Evolutionary conservation across 169 alveolate genomes (phyloP).

Genomic region (Plasmodium chabaudi): DNA sequence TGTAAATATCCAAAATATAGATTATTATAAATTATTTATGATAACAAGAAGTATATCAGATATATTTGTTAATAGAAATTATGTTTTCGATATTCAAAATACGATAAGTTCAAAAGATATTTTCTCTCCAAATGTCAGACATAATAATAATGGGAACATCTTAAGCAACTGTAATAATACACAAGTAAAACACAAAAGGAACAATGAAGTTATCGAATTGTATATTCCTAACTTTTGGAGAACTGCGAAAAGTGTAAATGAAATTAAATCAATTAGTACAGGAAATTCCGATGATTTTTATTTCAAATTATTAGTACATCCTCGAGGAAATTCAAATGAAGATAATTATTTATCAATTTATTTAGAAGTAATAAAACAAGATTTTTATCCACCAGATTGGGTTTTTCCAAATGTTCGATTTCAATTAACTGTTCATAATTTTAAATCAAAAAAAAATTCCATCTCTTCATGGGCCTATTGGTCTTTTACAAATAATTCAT

Average conservation of each 20-base stretch:
- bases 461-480: conserved; percentile 95
- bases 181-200: conserved; percentile 16
- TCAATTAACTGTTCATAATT: conserved; percentile 92
- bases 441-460: conserved; percentile 90
- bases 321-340: conserved; percentile 92
- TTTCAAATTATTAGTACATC: conserved; percentile 90
- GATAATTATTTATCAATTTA: conserved; percentile 92
- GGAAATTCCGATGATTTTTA: conserved; percentile 92
- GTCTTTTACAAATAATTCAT: conserved; percentile 92
- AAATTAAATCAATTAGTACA: conserved; percentile 90
- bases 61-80: background rate
- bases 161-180: conserved; percentile 5
- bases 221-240: conserved; percentile 92
- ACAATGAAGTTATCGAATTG: conserved; percentile 81
- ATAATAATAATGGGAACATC: background rate
- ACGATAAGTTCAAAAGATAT: background rate
- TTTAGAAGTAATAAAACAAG: conserved; percentile 92
- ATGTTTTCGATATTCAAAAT: background rate
- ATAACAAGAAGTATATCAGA: conserved; percentile 21
- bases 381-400: conserved; percentile 94
- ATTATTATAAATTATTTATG: conserved; percentile 50
- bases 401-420: conserved; percentile 93
- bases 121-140: background rate
- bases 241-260: conserved; percentile 91
- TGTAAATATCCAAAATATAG: conserved; percentile 30